A percentile compares a stretch with the other conserved stretches of the same genome.
phyloP scores from a whole-genome alignment of 495 filamentous ascomycete genomes.

The Aspergillus sclerotiicarbonarius region DNA sequence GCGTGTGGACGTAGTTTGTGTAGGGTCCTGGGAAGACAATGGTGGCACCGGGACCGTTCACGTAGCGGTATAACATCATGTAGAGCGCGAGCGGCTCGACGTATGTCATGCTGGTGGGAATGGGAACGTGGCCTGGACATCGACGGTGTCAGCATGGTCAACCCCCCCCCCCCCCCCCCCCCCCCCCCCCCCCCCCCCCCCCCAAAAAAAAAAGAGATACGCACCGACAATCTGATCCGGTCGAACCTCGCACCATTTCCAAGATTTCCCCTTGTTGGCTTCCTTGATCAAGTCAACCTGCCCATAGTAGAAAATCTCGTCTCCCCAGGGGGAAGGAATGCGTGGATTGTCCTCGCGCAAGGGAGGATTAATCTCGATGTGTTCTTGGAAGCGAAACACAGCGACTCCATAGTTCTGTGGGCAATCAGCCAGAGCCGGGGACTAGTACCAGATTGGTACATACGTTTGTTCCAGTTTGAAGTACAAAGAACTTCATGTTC shows the following conservation, averaged over 20 bases:
- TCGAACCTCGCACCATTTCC: constrained; percentile 45
- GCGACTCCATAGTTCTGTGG: constrained; percentile 38
- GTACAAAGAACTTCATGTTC: constrained; percentile 33
- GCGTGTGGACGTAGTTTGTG: constrained; percentile 18
- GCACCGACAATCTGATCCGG: constrained; percentile 45
- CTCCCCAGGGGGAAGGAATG: constrained; percentile 38
- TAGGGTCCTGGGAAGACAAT: constrained; percentile 37
- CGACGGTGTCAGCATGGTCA: not conserved
- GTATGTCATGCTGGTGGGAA: constrained; percentile 17
- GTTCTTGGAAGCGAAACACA: constrained; percentile 29
- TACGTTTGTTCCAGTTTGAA: constrained; percentile 44
- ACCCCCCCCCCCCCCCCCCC: too few relatives aligned
- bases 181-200: too few relatives aligned
- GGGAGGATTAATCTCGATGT: constrained; percentile 24
- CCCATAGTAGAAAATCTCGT: constrained; percentile 48
- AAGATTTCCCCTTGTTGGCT: constrained; percentile 34
- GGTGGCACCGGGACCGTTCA: constrained; percentile 26
- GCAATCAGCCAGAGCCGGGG: not conserved
- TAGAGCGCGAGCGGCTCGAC: constrained; percentile 39
- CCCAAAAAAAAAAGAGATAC: too few relatives aligned
- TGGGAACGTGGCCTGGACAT: constrained; percentile 12
- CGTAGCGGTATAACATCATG: constrained; percentile 33
- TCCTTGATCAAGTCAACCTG: constrained; percentile 41
- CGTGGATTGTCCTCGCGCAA: constrained; percentile 33
- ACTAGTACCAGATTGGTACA: not conserved